Percentiles rank a stretch among this genome's conserved stretches.
These are phyloP conservation scores for Talaromyces rugulosus DNA, from an alignment of 2,329 filamentous ascomycete genomes.

Conservation along the genomic window DNA sequence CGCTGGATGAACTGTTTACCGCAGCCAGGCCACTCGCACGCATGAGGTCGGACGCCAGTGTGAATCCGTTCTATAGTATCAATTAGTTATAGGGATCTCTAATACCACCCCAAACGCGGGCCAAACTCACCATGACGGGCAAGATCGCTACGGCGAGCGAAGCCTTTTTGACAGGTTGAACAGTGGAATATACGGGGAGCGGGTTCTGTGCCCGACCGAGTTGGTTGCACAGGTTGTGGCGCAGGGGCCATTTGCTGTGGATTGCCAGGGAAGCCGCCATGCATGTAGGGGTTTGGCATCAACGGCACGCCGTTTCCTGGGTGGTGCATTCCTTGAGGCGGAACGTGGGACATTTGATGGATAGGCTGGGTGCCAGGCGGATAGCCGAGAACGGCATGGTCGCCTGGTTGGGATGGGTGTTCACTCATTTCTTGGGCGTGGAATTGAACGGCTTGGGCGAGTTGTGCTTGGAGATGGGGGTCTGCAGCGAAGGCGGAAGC, in stretches of 20 bases:
- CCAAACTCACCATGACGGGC: constrained; percentile 77
- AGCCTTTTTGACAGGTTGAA: constrained; percentile 83
- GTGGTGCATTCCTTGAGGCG: constrained; percentile 34
- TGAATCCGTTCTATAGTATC: constrained; percentile 80
- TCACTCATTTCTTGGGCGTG: constrained; percentile 51
- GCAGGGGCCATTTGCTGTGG: constrained; percentile 41
- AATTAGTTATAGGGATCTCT: background rate
- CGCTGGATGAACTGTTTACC: constrained; percentile 97
- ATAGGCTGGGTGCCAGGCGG: constrained; percentile 53
- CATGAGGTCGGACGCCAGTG: constrained; percentile 82
- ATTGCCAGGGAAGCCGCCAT: constrained; percentile 41
- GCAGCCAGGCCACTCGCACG: constrained; percentile 83
- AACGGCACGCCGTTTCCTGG: constrained; percentile 51
- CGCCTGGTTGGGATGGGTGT: constrained; percentile 54
- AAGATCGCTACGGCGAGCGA: constrained; percentile 88
- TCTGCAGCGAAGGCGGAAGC: constrained; percentile 41
- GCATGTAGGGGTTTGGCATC: constrained; percentile 54
- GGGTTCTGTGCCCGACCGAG: constrained; percentile 40
- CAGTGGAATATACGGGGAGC: constrained; percentile 79
- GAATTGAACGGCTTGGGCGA: constrained; percentile 36
- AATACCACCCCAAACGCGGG: background rate
- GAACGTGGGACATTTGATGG: constrained; percentile 47
- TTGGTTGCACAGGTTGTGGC: constrained; percentile 32
- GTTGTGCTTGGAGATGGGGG: constrained; percentile 42
- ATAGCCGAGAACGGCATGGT: constrained; percentile 55